Base-by-base conservation (phyloP, 2,329 filamentous ascomycete genomes). In the Sodiomyces alkalinus region DNA sequence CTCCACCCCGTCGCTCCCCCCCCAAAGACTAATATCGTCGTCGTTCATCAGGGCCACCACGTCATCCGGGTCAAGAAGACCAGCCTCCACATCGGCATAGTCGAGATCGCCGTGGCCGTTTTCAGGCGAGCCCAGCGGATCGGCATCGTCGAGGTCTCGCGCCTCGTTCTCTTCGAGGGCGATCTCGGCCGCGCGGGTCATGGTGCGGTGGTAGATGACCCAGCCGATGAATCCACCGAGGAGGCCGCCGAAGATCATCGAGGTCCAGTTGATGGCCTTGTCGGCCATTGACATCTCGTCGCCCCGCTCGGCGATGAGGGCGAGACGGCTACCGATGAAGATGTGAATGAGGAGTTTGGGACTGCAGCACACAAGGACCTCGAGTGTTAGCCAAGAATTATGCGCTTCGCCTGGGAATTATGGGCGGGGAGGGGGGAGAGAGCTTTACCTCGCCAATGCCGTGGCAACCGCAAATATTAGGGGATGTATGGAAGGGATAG, bases 271-370 rank as follows among this genome's bases (percentile, higher is more conserved):
- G 43, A 96, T 60, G 17, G 73, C 64, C 50, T 86, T 90, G 37
- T 81, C 80, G 37, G 66, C 64, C 3, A 67, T 54, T 34, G 80
- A 74, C 87, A 96, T 94, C 40, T 78, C 69, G 46, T 81, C 82
- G 37, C 77, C 80, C 32, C 72, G 68, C 42, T 92, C 80, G n/a
- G 80, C 82, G 19, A 98, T 71, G 29, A 76, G 62, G 24, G 82
- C 83, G 11, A 98, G 61, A 31, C 85, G 70, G 44, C 71, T 76
- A 35, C 90, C 90, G 43, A 98, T 83, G 55, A 94, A 98, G 41
- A 92, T 73, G 47, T 92, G 82, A 28, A 98, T 74, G 33, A 96
- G 62, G 12, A 98, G 62, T 46, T 96, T 98, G 6, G 90, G 90
- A 10, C 65, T 71, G 28, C 29, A 16, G n/a, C n/a, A 16, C 10